Evolutionary conservation across 2,329 filamentous ascomycete species (phyloP), one percentile per base, ranked within the genome.

Genomic region (Mariannaea sp.): DNA sequence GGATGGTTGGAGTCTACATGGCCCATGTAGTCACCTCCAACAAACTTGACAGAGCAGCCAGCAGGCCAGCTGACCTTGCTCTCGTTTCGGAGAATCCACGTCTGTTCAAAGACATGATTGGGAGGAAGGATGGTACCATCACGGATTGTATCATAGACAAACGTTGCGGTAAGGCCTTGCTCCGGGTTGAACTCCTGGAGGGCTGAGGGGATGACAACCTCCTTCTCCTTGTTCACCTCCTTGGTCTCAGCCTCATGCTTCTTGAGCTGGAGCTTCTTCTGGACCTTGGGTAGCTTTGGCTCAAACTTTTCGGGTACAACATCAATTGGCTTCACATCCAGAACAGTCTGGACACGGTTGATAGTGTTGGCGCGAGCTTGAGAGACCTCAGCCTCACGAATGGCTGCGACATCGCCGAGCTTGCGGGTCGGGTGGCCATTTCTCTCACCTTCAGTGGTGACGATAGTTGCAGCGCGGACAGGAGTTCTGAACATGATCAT

Each of bases 401-500:
- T 74, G 44, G 67, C 66, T 40, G 44, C 47, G 13, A 62, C 66
- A 68, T 96, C 92, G 47, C 92, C 92, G 81, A 96, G 85, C 30
- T 79, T 71, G n/a, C 82, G 80, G 68, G 89, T 81, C 36, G 73
- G 74, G 55, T 83, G 79, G 44, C 88, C 88, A 62, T 85, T 78
- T 54, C 81, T 82, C 64, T 91, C 85, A 73, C 96, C 90, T 47
- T 88, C 88, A 59, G 88, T 80, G 7, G 93, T 97, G 43, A 86
- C 92, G 46, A 99, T 89, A 57, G 84, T 92, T 29, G 96, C 90
- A 62, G 90, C 88, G 62, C 90, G 89, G 42, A 99, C 88, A 8
- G 93, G 89, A 2, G 90, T 95, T 81, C 91, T 96, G 79, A 99
- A 92, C 77, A 96, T 97, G 78, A 99, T 92, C 64, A 99, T 78